Evolutionary conservation across 1,284 basidiomycete species (phyloP), one percentile per base, ranked within the genome.

Genomic region (Sporisorium reilianum): DNA sequence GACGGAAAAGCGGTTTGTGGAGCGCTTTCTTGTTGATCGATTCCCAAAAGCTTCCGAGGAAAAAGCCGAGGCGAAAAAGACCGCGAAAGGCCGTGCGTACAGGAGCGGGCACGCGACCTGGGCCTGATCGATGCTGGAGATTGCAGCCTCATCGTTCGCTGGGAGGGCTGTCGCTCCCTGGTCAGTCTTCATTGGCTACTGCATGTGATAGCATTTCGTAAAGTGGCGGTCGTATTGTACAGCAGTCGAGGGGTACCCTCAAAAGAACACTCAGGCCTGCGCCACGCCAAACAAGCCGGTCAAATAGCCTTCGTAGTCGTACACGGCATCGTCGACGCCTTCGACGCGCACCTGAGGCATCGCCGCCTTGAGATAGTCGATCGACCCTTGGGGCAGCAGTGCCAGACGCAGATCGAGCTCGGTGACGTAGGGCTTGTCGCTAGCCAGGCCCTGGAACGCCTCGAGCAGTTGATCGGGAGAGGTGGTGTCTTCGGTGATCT

Each of bases 401-500:
- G 95, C 94, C 62, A 95, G 87, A 61, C 91, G 89, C 81, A 99
- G 88, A 84, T 99, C 96, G 40, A 97, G 87, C 85, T 98, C 95
- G 3, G 95, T 97, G 18, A 98, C 91, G 77, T 92, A 95, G 6
- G 92, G 91, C 94, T 98, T 98, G 82, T 95, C 92, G 14, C 88
- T 89, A 2, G 95, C 94, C 46, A 97, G 91, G 9, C 93, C 93
- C 49, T 93, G 90, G 90, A 99, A 99, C 2, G 95, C 91, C 75
- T 95, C 94, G 22, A 93, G 90, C 66, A 99, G 88, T 83, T 98
- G 96, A 59, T 95, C 94, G 0, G 92, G 90, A 1, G 94, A 93
- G 1, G 93, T 95, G 59, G 96, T 94, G 83, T 98, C 97, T 87
- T 98, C 94, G 30, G 91, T 96, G 75, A 97, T 96, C 51, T 95